Evolutionary conservation across 192 early-diverging fungal species (phyloP).

Genomic region (Podila verticillata): DNA sequence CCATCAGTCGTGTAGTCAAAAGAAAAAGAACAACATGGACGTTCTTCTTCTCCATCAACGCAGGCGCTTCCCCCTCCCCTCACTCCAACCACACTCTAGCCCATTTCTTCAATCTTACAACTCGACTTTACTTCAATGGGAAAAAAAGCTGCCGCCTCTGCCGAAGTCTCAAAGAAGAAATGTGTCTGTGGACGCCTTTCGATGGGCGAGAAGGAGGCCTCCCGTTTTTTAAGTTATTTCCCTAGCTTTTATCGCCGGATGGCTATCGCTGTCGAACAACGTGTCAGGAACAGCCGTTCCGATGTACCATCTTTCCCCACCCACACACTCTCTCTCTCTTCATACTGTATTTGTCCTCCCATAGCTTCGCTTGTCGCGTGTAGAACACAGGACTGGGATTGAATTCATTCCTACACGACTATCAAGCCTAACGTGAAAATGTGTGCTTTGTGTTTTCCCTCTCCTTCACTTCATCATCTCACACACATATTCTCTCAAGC

Average conservation of each 20-base stretch:
- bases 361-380: too few relatives aligned
- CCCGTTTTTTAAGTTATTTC: constrained; percentile 24
- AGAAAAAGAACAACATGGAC: too few relatives aligned
- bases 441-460: not conserved
- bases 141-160: constrained; percentile 16
- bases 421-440: too few relatives aligned
- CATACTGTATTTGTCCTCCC: not conserved
- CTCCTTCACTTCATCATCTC: not conserved
- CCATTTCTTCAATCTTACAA: too few relatives aligned
- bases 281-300: not conserved
- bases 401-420: not conserved
- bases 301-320: constrained; percentile 12
- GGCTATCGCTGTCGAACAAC: not conserved
- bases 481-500: not conserved
- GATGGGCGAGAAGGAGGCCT: constrained; percentile 27
- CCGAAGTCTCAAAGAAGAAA: constrained; percentile 19
- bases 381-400: not conserved
- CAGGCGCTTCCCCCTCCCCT: too few relatives aligned
- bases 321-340: not conserved
- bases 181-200: constrained; percentile 22
- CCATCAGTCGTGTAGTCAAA: too few relatives aligned
- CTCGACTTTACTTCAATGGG: constrained; percentile 5
- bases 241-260: not conserved
- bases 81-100: too few relatives aligned
- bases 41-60: too few relatives aligned